Percentiles rank a stretch among this genome's conserved stretches.
These are phyloP conservation scores for Caulochytrium protostelioides DNA, from an alignment of 371 early-diverging fungal species.

Conservation along the genomic window DNA sequence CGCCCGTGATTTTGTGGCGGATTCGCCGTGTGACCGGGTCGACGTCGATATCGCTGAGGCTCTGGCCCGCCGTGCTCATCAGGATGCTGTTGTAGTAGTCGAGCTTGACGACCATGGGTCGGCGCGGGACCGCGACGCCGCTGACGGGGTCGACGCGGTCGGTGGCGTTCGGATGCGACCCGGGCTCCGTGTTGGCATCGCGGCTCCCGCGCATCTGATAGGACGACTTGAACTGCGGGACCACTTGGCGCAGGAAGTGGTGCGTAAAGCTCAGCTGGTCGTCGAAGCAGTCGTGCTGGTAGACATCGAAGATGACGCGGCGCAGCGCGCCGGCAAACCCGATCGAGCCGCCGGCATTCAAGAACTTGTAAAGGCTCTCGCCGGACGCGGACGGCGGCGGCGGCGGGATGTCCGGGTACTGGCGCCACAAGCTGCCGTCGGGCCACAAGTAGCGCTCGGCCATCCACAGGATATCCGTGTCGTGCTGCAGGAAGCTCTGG, in stretches of 20 bases:
- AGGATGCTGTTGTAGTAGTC: no score
- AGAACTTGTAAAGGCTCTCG: slow-evolving; percentile 3
- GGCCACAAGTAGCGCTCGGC: slow-evolving; percentile 12
- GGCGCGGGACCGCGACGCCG: no score
- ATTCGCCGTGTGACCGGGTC: no score
- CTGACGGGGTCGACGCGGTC: no score
- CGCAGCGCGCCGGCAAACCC: slow-evolving; percentile 8
- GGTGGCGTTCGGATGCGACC: no score
- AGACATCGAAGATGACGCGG: slow-evolving; percentile 2
- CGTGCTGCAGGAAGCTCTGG: not conserved
- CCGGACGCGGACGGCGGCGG: not conserved
- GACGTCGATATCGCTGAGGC: no score
- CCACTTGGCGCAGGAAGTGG: slow-evolving; percentile 4
- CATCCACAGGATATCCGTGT: slow-evolving; percentile 3
- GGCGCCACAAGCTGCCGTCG: slow-evolving; percentile 3
- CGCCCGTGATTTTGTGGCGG: not conserved
- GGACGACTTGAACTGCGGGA: not conserved
- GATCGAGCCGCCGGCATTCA: slow-evolving; percentile 18
- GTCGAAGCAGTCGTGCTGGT: slow-evolving; percentile 10
- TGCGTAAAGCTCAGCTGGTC: slow-evolving; percentile 12
- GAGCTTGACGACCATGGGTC: no score
- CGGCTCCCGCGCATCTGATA: no score
- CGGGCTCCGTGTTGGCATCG: no score
- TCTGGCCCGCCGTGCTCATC: no score
- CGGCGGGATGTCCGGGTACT: slow-evolving; percentile 1